Evolutionary conservation across 2,329 filamentous ascomycete genomes (phyloP), one percentile per base, ranked within the genome.

Genomic region (Ceratocystis alfenasii): DNA sequence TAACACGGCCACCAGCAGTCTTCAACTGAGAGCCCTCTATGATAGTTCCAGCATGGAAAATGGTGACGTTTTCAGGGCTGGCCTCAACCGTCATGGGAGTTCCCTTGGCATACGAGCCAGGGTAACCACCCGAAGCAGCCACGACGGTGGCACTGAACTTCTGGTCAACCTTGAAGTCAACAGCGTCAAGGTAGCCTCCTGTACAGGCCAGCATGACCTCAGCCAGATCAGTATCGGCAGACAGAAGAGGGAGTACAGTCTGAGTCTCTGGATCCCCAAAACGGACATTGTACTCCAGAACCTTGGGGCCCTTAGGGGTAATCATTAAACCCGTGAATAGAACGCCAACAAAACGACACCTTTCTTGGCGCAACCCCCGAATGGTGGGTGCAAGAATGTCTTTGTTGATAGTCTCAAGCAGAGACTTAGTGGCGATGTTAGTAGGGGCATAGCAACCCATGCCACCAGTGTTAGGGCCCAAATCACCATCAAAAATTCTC

Each of bases 381-480:
- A 97, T 84, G 1, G 92, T 96, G 5, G 93, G 92, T 74, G 91
- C 85, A n/a, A 97, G 82, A 65, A 96, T 87, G 44, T 88, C 88
- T 66, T 81, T 80, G 73, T 96, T 87, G 68, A 99, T 85, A 68
- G 86, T 81, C 20, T 87, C 87, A 20, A 94, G 81, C n/a, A 95
- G 80, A 68, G 87, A 84, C 63, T 85, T 83, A 0, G 87, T 88
- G 36, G 87, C 86, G 71, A 92, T 87, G 69, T 84, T 88, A 1
- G 92, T 95, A n/a, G 89, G 89, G 17, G 92, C 91, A 75, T 97
- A 97, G 74, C 91, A 96, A 63, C 94, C 94, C 94, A 97, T 97
- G 50, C 94, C 94, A 68, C 93, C 94, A 1, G 94, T 97, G 77
- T 97, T 97, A 46, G 91, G 89, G 1, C 94, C 94, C 62, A 84